Conservation (phyloP, 2,329 filamentous ascomycete species). For the Monilinia vaccinii-corymbosi region DNA sequence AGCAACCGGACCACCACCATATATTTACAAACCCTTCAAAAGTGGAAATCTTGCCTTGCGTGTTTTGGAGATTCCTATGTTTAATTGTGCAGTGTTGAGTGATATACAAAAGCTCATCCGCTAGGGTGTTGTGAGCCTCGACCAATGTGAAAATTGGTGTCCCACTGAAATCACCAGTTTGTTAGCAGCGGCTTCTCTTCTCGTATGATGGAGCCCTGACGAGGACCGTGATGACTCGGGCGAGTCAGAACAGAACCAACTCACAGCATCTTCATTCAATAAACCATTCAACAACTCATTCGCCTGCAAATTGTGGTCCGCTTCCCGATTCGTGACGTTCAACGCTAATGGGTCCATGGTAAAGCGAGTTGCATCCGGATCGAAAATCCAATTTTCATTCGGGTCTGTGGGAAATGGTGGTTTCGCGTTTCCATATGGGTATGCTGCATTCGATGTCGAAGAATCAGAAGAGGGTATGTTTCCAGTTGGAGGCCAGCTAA, state of each 20-base stretch:
- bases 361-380: not conserved
- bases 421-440: not conserved
- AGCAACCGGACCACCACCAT: no score
- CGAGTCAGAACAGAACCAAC: not conserved
- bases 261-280: not conserved
- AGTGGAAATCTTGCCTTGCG: not conserved
- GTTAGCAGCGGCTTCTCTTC: not conserved
- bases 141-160: not conserved
- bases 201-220: not conserved
- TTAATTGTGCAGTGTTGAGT: not conserved
- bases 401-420: not conserved
- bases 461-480: constrained; percentile 12
- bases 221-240: not conserved
- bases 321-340: not conserved
- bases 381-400: not conserved
- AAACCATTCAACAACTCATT: not conserved
- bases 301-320: not conserved
- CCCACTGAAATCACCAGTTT: not conserved
- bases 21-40: not conserved
- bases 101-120: not conserved
- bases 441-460: constrained; percentile 1
- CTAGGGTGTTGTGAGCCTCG: no score
- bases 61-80: not conserved
- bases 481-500: not conserved
- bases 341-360: not conserved